Percentiles rank a stretch among this genome's conserved stretches.
Conservation (phyloP, 2,329 filamentous ascomycete species). For the Fusarium nematophilum region DNA sequence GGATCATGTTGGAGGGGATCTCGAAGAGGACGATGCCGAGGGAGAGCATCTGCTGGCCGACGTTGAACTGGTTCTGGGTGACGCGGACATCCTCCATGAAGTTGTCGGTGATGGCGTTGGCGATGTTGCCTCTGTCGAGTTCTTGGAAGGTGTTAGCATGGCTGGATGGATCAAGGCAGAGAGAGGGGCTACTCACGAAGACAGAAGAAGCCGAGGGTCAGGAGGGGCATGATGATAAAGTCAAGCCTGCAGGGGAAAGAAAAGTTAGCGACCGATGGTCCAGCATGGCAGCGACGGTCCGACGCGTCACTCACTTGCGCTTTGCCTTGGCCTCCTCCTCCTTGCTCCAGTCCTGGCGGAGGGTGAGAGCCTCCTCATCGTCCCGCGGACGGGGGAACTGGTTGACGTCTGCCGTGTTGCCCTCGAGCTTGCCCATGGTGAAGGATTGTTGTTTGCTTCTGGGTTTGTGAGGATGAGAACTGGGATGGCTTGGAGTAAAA, state of each 20-base stretch:
- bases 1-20: conserved; percentile 52
- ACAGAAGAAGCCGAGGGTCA: conserved; percentile 57
- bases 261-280: background rate
- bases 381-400: conserved; percentile 31
- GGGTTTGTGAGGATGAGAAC: background rate
- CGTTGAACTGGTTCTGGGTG: conserved; percentile 63
- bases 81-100: conserved; percentile 63
- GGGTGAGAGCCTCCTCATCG: conserved; percentile 47
- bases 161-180: background rate
- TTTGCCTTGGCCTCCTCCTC: conserved; percentile 53
- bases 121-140: conserved; percentile 56
- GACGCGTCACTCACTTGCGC: conserved; percentile 48
- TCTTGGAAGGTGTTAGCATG: conserved; percentile 37
- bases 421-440: conserved; percentile 33
- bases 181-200: conserved; percentile 47
- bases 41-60: conserved; percentile 63
- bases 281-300: background rate
- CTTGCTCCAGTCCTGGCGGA: conserved; percentile 47
- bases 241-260: conserved; percentile 46
- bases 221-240: conserved; percentile 55
- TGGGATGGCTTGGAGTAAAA: background rate
- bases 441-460: background rate
- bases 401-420: conserved; percentile 17
- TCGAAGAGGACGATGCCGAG: conserved; percentile 61
- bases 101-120: conserved; percentile 60